Base-by-base conservation (phyloP, 768 basidiomycete genomes). In the Tricholoma furcatifolium region DNA sequence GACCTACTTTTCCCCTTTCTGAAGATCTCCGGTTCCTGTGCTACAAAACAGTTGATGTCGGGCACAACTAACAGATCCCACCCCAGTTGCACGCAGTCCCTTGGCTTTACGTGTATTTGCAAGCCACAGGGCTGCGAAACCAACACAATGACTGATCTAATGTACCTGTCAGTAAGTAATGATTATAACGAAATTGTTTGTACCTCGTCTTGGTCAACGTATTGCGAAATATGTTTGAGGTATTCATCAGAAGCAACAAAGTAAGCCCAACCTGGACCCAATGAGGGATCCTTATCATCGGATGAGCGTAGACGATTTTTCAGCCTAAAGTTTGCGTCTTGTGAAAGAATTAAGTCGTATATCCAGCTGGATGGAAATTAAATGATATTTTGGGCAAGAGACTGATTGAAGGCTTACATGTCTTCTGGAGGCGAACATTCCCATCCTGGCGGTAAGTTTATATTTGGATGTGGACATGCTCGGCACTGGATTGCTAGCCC, bases 121-220 rank as follows among this genome's bases (percentile, higher is more conserved):
- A n/a, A n/a, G n/a, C n/a, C n/a, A n/a, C n/a, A n/a, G n/a, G n/a
- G n/a, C n/a, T n/a, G n/a, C n/a, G n/a, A n/a, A n/a, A n/a, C n/a
- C n/a, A n/a, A 0, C 62, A 47, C 43, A 77, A 73, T 45, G 30
- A 8, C 12, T 30, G 43, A 44, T 44, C 43, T 44, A 21, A 9
- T 35, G n/a, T n/a, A n/a, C n/a, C n/a, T n/a, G n/a, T n/a, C n/a
- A n/a, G n/a, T n/a, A n/a, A n/a, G n/a, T n/a, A 35, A 11, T 21
- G 18, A 18, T 21, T 11, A 23, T 44, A 7, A 44, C 24, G 7
- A 44, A 21, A 7, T 35, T 35, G 27, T 30, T n/a, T n/a, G 27
- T 21, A 49, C 47, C 47, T 49, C 47, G 40, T 36, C 38, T 10
- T 36, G 3, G n/a, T 49, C 20, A 9, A 49, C 17, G 23, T 36